These are phyloP conservation scores for Begonia masoniana DNA, from an alignment of 306 rosid genomes.

Conservation along the genomic window DNA sequence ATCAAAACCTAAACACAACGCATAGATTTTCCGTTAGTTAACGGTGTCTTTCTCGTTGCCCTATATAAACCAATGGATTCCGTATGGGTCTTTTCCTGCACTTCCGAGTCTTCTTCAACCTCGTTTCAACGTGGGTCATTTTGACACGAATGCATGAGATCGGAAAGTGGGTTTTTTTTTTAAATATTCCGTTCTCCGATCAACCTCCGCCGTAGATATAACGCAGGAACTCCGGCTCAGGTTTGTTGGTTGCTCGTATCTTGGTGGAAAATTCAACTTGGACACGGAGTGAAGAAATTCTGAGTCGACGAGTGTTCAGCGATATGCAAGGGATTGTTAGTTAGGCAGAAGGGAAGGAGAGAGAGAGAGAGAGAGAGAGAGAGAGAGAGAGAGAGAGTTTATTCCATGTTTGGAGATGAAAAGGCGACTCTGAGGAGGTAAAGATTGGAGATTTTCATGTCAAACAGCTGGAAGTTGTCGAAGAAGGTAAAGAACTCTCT, in stretches of 20 bases:
- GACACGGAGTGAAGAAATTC: background rate
- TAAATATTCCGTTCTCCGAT: background rate
- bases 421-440: too few relatives aligned
- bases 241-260: too few relatives aligned
- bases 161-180: too few relatives aligned
- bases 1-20: background rate
- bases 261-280: too few relatives aligned
- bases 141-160: background rate
- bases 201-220: too few relatives aligned
- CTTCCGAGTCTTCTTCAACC: slow-evolving; percentile 4
- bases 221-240: too few relatives aligned
- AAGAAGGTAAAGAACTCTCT: background rate
- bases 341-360: background rate
- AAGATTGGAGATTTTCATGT: too few relatives aligned
- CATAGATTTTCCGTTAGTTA: slow-evolving; percentile 32
- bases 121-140: slow-evolving; percentile 10
- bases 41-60: slow-evolving; percentile 9
- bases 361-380: background rate
- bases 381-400: background rate
- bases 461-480: background rate
- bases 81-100: slow-evolving; percentile 4
- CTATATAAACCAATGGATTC: slow-evolving; percentile 40
- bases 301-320: background rate
- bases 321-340: slow-evolving; percentile 8
- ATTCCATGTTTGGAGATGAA: background rate